Base-by-base conservation (phyloP, 2,329 filamentous ascomycete species). In the Sarocladium brachiariae region DNA sequence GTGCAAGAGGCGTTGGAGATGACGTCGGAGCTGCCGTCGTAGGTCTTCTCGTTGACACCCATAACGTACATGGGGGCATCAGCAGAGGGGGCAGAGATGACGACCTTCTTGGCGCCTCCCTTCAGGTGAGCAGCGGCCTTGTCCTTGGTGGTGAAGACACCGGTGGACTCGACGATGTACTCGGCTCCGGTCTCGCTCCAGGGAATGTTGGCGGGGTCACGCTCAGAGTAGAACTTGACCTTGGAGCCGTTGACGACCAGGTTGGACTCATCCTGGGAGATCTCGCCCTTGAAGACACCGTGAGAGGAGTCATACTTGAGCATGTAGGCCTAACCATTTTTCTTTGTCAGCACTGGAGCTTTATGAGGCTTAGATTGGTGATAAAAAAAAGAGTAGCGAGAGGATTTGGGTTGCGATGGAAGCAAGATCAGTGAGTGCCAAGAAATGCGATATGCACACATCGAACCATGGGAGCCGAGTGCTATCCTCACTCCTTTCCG, bases 31-130 rank as follows among this genome's bases (percentile, higher is more conserved):
- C 87, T 87, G 70, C 86, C 84, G 73, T 88, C 92, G 86, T 97
- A 97, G 65, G 75, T 80, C 73, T 91, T 82, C 77, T 97, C 80
- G 83, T 97, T 99, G 79, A 99, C 93, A 71, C 93, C 93, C 85
- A 96, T 95, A 70, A 99, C 93, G 84, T 95, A 99, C 93, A 99
- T 99, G 71, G 92, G 92, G 68, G 93, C 93, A 78, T 99, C 93
- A 61, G 87, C 86, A 57, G 89, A 95, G 65, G 89, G 89, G 67
- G 89, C 88, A 62, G 88, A 93, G 81, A 92, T 91, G 80, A 91
- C 76, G 73, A 91, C 92, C 85, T 95, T 95, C 89, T 96, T 96
- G 73, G 92, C 92, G 73, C 92, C 92, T 70, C 91, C 92, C 77
- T 87, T 86, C 78, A 97, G 84, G 77, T 97, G 92, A 64, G 87